Evolutionary conservation across 805 yeast genomes (phyloP), one percentile per base, ranked within the genome.

Genomic region (Kazachstania viticola): DNA sequence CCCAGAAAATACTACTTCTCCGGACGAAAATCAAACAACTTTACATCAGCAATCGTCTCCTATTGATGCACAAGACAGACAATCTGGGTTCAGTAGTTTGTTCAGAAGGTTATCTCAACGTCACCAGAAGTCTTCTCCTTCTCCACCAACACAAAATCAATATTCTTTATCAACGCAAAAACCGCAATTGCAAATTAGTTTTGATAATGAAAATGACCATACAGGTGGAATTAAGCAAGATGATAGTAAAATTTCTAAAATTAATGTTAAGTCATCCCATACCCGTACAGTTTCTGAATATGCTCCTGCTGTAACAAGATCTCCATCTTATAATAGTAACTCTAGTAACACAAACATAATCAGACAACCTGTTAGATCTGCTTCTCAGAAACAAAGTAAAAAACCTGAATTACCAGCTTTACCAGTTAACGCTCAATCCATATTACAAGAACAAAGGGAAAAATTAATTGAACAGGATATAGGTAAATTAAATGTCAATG

Each of bases 251-350:
- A n/a, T 26, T 15, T 22, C 25, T 15, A 27, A 27, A 3, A 31
- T 27, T 21, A 32, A 22, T 27, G n/a, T n/a, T n/a, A 38, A 30
- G 21, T 53, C 51, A 37, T 40, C 53, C 2, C 60, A 56, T 36
- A 38, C 54, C 12, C 49, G 59, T 39, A 49, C 73, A 7, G 72
- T 70, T 1, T 56, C 61, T 3, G 61, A 56, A 34, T 51, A 54
- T 32, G 51, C 45, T 4, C 56, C 61, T 11, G 28, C 49, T 16
- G 37, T 44, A 1, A 30, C 44, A 18, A 44, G 39, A 28, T 33
- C 35, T 9, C 64, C 63, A 34, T 55, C 65, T 2, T 57, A 65
- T 27, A 18, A 21, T 18, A 5, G 25, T 14, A 19, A 28, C 11
- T 17, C 24, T 6, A 17, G 25, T 12, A 29, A 35, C n/a, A 35